Conservation (phyloP, 129 eudicot species). For the Lonicera japonica region DNA sequence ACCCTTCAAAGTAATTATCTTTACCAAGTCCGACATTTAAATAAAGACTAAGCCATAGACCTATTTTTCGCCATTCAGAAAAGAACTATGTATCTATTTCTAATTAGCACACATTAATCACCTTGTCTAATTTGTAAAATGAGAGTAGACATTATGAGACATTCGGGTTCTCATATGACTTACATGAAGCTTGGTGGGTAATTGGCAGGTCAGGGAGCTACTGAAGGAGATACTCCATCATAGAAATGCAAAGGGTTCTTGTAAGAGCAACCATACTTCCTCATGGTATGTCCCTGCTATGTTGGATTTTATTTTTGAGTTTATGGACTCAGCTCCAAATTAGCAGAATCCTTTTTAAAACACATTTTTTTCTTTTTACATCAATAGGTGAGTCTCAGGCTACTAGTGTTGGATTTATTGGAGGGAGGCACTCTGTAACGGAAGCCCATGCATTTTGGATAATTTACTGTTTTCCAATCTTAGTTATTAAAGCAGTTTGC, state of each 20-base stretch:
- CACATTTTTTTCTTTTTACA: conserved; percentile 4
- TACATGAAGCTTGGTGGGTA: conserved; percentile 61
- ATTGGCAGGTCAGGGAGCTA: conserved; percentile 89
- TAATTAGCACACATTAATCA: conserved; percentile 3
- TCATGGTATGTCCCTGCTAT: conserved; percentile 59
- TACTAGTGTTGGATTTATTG: conserved; percentile 33
- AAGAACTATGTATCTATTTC: neutral
- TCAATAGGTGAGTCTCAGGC: conserved; percentile 54
- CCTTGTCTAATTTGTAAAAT: conserved; percentile 8
- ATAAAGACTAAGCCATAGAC: neutral
- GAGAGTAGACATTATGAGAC: neutral
- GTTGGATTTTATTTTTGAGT: conserved; percentile 18
- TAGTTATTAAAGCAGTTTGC: neutral
- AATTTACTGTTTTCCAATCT: conserved; percentile 19
- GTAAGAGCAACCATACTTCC: conserved; percentile 46
- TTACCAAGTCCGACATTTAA: neutral
- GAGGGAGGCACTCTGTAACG: conserved; percentile 39
- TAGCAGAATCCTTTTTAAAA: conserved; percentile 16
- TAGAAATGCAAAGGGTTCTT: conserved; percentile 45
- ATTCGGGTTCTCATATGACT: conserved; percentile 23
- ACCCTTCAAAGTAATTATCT: too few relatives aligned
- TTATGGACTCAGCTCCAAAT: neutral
- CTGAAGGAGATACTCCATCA: conserved; percentile 48
- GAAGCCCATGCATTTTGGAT: conserved; percentile 30
- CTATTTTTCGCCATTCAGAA: conserved; percentile 1